phyloP scores from a whole-genome alignment of 495 filamentous ascomycete species.

The Penicillium samsonianum region DNA sequence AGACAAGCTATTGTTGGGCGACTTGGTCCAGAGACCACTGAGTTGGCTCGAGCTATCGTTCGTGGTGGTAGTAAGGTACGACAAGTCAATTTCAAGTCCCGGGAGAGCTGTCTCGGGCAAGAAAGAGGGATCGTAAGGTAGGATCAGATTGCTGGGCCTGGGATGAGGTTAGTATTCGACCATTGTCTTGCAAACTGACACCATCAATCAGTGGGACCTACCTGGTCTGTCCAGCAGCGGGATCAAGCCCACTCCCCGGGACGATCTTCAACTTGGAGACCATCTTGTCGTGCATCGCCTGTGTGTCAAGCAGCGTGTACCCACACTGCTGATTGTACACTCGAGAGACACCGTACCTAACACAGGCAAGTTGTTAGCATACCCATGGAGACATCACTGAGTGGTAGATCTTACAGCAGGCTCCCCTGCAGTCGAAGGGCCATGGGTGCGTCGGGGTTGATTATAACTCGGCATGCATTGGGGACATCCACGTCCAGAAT shows the following conservation, averaged over 20 bases:
- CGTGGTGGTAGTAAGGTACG: constrained; percentile 18
- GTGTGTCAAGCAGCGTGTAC: constrained; percentile 79
- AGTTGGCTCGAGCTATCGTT: constrained; percentile 21
- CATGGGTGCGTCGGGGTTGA: constrained; percentile 81
- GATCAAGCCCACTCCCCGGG: constrained; percentile 62
- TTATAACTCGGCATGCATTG: constrained; percentile 84
- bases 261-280: constrained; percentile 59
- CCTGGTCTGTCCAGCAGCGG: constrained; percentile 71
- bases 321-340: constrained; percentile 85
- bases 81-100: constrained; percentile 57
- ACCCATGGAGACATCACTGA: not conserved
- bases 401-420: constrained; percentile 57
- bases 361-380: not conserved
- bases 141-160: constrained; percentile 77
- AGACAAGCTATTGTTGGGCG: constrained; percentile 35
- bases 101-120: constrained; percentile 65
- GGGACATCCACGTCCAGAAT: constrained; percentile 85
- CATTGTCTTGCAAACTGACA: not conserved
- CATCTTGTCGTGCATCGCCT: constrained; percentile 74
- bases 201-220: constrained; percentile 37
- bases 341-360: constrained; percentile 75
- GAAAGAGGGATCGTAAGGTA: constrained; percentile 87
- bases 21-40: constrained; percentile 28
- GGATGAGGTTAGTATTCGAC: constrained; percentile 13
- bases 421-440: constrained; percentile 90